Percentiles rank a stretch among this genome's conserved stretches.
These are phyloP conservation scores for Phaeosphaeriaceae sp. DNA, from an alignment of 2,329 filamentous ascomycete genomes.

Conservation along the genomic window DNA sequence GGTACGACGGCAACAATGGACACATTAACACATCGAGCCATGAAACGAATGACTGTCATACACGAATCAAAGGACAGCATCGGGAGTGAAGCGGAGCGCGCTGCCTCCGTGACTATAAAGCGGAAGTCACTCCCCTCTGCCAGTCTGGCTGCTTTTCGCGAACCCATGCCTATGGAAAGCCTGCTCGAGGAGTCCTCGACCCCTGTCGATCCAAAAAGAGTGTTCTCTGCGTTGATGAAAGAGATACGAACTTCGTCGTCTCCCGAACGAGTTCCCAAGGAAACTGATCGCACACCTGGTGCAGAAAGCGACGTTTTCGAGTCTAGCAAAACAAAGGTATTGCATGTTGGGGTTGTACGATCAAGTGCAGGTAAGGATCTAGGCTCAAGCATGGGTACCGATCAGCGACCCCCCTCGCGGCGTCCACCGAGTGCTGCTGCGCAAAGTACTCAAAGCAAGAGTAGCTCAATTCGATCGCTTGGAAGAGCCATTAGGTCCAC, in stretches of 20 bases:
- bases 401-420: conserved; percentile 14
- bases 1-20: conserved; percentile 67
- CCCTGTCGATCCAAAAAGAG: conserved; percentile 41
- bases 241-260: conserved; percentile 36
- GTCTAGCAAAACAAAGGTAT: conserved; percentile 25
- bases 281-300: conserved; percentile 16
- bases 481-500: conserved; percentile 41
- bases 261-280: background rate
- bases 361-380: conserved; percentile 19
- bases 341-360: conserved; percentile 19
- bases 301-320: conserved; percentile 37
- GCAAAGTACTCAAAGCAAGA: conserved; percentile 27
- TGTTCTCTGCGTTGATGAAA: conserved; percentile 46
- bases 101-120: conserved; percentile 10
- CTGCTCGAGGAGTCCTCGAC: conserved; percentile 32
- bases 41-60: conserved; percentile 68
- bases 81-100: conserved; percentile 32
- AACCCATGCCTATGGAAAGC: conserved; percentile 41
- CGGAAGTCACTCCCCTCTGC: conserved; percentile 30
- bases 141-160: conserved; percentile 35
- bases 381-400: conserved; percentile 10
- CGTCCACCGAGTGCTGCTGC: conserved; percentile 17
- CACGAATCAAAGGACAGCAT: conserved; percentile 58
- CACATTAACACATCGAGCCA: conserved; percentile 60
- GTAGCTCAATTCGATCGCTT: conserved; percentile 36